Base-by-base conservation (phyloP, 768 basidiomycete genomes). In the Trametes cubensis region DNA sequence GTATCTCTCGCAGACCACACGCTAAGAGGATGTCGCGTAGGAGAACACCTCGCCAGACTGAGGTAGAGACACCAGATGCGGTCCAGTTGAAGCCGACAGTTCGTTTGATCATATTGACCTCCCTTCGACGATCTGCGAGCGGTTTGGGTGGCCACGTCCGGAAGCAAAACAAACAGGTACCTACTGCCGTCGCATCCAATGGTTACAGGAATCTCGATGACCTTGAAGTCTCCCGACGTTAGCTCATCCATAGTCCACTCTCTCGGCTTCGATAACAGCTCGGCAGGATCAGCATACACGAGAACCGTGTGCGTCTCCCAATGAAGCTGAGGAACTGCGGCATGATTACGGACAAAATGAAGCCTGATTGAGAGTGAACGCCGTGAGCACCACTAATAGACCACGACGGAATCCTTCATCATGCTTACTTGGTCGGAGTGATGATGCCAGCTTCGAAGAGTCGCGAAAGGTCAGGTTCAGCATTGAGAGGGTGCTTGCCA, bases 161-260 rank as follows among this genome's bases (percentile, higher is more conserved):
- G 1, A 25, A 2, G 14, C 6, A 38, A 3, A 18, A 18, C 20
- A 42, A 23, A 50, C 2, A 18, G 3, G 41, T 0, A 55, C 68
- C 54, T 23, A 69, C 66, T 69, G n/a, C 68, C 68, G n/a, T 69
- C 68, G 53, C 68, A 69, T 4, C 64, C 68, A 28, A 69, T 40
- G 10, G 68, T 69, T 0, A 69, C 62, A 1, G 68, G 64, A n/a
- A 69, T 51, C 42, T 67, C 66, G 53, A 59, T 47, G 13, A 57
- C 18, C 23, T 26, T 30, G 41, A 67, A 66, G 4, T 40, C 48
- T 0, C 64, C 66, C 1, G 49, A 60, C 0, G 62, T 60, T 7
- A 69, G 58, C 45, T 67, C 66, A 30, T 67, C 61, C 67, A 67
- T 66, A 0, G 61, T 62, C 65, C 61, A 70, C 18, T n/a, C 46